A percentile compares a stretch with the other conserved stretches of the same genome.
Conservation (phyloP, 495 filamentous ascomycete genomes). For the Ascobolus immersus region DNA sequence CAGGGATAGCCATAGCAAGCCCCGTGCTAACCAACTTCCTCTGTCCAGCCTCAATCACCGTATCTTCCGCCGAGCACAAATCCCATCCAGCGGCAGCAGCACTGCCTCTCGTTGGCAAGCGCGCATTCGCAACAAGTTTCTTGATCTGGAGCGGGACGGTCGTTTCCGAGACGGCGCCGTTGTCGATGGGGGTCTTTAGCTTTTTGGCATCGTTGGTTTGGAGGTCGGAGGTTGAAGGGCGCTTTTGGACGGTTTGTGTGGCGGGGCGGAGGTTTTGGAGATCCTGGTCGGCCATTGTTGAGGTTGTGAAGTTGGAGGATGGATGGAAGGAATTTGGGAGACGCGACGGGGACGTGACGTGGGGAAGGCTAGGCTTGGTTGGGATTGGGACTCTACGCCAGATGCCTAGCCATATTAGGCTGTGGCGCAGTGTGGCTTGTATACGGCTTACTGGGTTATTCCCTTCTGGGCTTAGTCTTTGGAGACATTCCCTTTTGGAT, state of each 20-base stretch:
- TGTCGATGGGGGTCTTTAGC: slow-evolving; percentile 4
- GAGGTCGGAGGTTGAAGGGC: slow-evolving; percentile 8
- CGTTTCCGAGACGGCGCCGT: slow-evolving; percentile 10
- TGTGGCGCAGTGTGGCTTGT: no score
- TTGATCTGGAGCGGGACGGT: slow-evolving; percentile 47
- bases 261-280: no score
- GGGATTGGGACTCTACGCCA: no score
- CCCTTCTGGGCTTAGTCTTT: no score
- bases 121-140: slow-evolving; percentile 48
- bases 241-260: slow-evolving; percentile 8
- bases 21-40: slow-evolving; percentile 75
- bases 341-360: no score
- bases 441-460: no score
- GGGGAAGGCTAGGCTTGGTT: no score
- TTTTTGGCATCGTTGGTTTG: slow-evolving; percentile 5
- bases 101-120: slow-evolving; percentile 62
- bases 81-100: slow-evolving; percentile 85
- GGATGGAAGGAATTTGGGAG: no score
- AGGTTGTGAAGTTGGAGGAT: no score
- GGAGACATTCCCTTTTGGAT: no score
- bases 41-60: slow-evolving; percentile 52
- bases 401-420: no score
- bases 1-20: slow-evolving; percentile 65
- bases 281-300: no score
- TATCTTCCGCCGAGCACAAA: slow-evolving; percentile 44